Conservation (phyloP, 352 stramenopile species). For the Globisporangium irregulare region DNA sequence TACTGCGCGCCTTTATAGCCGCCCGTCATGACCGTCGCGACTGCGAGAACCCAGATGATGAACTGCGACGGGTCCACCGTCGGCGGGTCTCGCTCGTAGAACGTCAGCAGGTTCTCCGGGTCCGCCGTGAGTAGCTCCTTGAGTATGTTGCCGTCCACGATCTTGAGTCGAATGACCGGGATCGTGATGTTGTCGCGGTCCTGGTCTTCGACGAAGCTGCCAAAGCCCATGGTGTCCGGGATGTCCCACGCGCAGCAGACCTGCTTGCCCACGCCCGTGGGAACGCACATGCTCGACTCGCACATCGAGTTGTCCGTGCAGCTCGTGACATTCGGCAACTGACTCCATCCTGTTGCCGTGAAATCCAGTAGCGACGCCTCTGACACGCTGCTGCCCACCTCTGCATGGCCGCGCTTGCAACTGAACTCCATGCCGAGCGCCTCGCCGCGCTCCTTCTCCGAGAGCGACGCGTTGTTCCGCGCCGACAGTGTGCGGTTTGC, state of each 20-base stretch:
- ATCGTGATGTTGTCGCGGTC: slow-evolving; percentile 49
- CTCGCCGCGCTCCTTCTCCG: slow-evolving; percentile 15
- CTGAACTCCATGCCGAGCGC: slow-evolving; percentile 52
- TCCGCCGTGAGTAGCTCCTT: slow-evolving; percentile 32
- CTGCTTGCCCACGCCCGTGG: slow-evolving; percentile 43
- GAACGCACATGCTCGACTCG: slow-evolving; percentile 60
- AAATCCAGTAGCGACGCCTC: slow-evolving; percentile 30
- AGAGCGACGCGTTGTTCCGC: slow-evolving; percentile 23
- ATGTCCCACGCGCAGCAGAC: slow-evolving; percentile 84
- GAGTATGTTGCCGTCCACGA: slow-evolving; percentile 51
- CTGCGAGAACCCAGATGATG: slow-evolving; percentile 76
- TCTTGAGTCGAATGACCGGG: slow-evolving; percentile 67
- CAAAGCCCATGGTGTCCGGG: slow-evolving; percentile 68
- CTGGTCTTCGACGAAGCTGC: slow-evolving; percentile 28
- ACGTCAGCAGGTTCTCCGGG: slow-evolving; percentile 31
- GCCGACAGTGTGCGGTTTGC: slow-evolving; percentile 49
- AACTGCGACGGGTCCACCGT: slow-evolving; percentile 59
- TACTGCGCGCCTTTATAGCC: slow-evolving; percentile 66
- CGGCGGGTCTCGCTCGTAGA: slow-evolving; percentile 63
- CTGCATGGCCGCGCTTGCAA: slow-evolving; percentile 47
- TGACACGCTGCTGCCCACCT: slow-evolving; percentile 20
- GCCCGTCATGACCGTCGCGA: slow-evolving; percentile 66
- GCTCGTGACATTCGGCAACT: slow-evolving; percentile 36
- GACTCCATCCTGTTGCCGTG: slow-evolving; percentile 25
- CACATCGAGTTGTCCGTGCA: slow-evolving; percentile 45